Percentiles rank a stretch among this genome's conserved stretches.
These are phyloP conservation scores for Tetrahymena borealis DNA, from an alignment of 73 alveolate species.

Conservation along the genomic window DNA sequence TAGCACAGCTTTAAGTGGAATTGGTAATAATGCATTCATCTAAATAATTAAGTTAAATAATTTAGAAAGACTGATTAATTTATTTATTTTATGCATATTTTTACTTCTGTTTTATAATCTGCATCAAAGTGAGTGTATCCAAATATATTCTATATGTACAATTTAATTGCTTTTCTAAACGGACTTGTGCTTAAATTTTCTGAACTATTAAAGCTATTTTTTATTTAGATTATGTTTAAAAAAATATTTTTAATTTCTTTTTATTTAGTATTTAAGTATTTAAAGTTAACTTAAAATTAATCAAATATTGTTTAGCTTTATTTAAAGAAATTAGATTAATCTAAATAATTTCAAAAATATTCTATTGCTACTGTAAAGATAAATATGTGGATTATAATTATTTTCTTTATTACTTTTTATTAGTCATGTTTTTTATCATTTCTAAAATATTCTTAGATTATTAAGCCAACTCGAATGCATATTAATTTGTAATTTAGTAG, in stretches of 20 bases:
- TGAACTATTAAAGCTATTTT: background rate
- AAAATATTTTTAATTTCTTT: too few species aligned
- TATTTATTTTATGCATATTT: too few species aligned
- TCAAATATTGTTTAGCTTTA: too few species aligned
- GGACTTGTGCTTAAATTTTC: background rate
- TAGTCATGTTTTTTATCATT: background rate
- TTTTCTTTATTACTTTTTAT: background rate
- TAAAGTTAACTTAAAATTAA: too few species aligned
- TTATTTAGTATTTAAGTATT: too few species aligned
- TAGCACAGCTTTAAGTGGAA: background rate
- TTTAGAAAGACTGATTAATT: too few species aligned
- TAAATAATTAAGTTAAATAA: too few species aligned
- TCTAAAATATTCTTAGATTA: background rate
- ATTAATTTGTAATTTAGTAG: background rate
- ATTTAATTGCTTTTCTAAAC: background rate
- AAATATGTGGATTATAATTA: too few species aligned
- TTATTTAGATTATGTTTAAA: too few species aligned
- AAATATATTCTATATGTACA: background rate
- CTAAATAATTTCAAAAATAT: too few species aligned
- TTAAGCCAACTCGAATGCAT: background rate
- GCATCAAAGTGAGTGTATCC: constrained; percentile 4
- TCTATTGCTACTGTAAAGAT: too few species aligned
- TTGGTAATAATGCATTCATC: background rate
- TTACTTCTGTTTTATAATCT: background rate
- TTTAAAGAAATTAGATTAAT: too few species aligned